Percentiles rank a stretch among this genome's conserved stretches.
Conservation (phyloP, 192 early-diverging fungal genomes). For the Coemansia sp. region DNA sequence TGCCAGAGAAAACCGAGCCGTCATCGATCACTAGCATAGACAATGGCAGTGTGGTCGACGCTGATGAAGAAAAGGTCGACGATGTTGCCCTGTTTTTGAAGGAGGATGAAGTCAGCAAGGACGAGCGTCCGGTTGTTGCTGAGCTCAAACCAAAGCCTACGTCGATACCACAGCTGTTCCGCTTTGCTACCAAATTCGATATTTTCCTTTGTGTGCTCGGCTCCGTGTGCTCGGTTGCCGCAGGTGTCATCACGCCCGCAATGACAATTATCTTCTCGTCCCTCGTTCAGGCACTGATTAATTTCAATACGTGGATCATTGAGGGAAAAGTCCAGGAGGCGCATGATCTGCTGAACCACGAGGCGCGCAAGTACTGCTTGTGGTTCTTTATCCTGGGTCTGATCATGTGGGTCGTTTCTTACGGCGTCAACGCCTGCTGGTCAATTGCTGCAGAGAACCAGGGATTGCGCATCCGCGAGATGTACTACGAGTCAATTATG, state of each 20-base stretch:
- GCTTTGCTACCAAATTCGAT: constrained; percentile 64
- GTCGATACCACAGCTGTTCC: constrained; percentile 59
- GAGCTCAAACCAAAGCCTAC: constrained; percentile 29
- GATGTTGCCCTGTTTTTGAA: constrained; percentile 13
- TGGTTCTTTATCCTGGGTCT: constrained; percentile 42
- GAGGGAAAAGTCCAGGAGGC: constrained; percentile 4
- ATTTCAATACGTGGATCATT: constrained; percentile 11
- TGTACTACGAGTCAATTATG: constrained; percentile 77
- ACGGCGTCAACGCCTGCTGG: constrained; percentile 41
- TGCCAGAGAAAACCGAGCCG: constrained; percentile 22
- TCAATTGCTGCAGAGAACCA: constrained; percentile 59
- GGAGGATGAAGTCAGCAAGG: constrained; percentile 4
- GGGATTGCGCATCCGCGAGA: constrained; percentile 71
- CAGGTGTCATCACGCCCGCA: constrained; percentile 42
- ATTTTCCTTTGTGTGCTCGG: constrained; percentile 54
- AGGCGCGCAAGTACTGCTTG: constrained; percentile 41
- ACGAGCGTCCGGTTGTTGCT: background rate
- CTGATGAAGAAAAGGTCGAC: constrained; percentile 30
- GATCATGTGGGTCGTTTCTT: constrained; percentile 39
- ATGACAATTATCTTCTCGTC: constrained; percentile 49
- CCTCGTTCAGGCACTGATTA: constrained; percentile 24
- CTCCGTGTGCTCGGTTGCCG: constrained; percentile 35
- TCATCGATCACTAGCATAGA: background rate
- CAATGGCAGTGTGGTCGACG: background rate
- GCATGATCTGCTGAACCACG: constrained; percentile 22